Evolutionary conservation across 2,329 filamentous ascomycete species (phyloP), one percentile per base, ranked within the genome.

Genomic region (Colletotrichum noveboracense): DNA sequence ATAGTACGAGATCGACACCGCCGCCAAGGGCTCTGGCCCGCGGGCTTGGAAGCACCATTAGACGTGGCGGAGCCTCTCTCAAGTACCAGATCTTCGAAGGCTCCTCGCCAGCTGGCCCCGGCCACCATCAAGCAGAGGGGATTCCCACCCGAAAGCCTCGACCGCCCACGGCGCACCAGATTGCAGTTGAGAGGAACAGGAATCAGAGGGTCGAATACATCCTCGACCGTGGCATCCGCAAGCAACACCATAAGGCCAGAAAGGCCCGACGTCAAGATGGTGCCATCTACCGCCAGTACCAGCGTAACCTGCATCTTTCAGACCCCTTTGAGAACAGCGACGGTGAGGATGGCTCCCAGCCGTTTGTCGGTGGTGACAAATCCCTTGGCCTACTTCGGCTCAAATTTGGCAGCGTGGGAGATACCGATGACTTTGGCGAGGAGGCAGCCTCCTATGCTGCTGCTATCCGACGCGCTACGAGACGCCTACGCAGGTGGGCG

Each of bases 171-270:
- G 94, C 94, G 43, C 95, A 97, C 83, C 95, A 97, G 84, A 87
- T 96, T 52, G 94, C 94, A 0, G 94, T 97, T 2, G 94, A 96
- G 83, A 91, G 93, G 71, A 96, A 96, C 83, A 89, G 95, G 21
- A 94, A 92, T 76, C 92, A 95, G 80, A 92, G 94, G 7, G 94
- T 96, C n/a, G 93, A 96, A 80, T 93, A 96, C 80, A 94, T 95
- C 67, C 90, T 97, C 18, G 93, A 95, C 78, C 91, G 93, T n/a
- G 93, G 93, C 34, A 86, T 96, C 38, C 91, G 93, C 65, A 89
- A 88, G 77, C 88, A 91, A 67, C 93, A 96, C 80, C 91, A 92
- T 80, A 87, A 87, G 71, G 90, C 92, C 14, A 91, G 92, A 62
- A 92, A 92, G 79, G 81, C 85, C 21, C 90, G 94, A 6, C 90